phyloP scores from a whole-genome alignment of 768 basidiomycete species.

The Podaxis pistillaris region DNA sequence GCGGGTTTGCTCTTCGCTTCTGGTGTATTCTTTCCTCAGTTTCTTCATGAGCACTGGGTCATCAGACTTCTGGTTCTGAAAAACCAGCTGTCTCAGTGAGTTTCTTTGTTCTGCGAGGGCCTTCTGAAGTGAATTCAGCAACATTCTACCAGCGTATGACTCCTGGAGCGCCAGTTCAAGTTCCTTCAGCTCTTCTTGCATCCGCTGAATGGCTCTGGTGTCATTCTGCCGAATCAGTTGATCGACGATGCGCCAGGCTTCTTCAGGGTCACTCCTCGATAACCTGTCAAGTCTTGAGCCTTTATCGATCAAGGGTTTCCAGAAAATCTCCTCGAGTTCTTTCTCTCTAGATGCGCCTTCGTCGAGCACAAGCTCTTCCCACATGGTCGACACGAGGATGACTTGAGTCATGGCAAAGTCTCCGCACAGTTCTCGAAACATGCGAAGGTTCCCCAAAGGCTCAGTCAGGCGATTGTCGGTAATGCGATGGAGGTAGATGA shows the following conservation, averaged over 20 bases:
- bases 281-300: conserved; percentile 14
- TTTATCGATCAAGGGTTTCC: conserved; percentile 18
- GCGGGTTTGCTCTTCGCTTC: background rate
- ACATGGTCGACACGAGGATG: conserved; percentile 16
- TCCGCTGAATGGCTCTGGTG: background rate
- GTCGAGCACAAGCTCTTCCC: conserved; percentile 1
- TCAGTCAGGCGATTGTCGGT: conserved; percentile 12
- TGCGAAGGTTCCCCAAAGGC: conserved; percentile 9
- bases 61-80: background rate
- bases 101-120: conserved; percentile 6
- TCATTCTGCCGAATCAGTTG: conserved; percentile 2
- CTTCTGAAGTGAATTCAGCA: background rate
- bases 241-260: conserved; percentile 9
- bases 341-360: conserved; percentile 14
- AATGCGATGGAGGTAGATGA: conserved; percentile 18
- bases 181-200: conserved; percentile 6
- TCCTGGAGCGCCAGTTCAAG: background rate
- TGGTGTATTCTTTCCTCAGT: conserved; percentile 7
- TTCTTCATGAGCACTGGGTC: conserved; percentile 2
- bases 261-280: background rate
- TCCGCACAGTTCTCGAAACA: conserved; percentile 16
- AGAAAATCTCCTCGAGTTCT: conserved; percentile 19
- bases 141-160: background rate
- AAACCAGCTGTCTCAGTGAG: background rate
- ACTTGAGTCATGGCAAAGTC: conserved; percentile 11